phyloP scores from a whole-genome alignment of 73 alveolate genomes.

The Halteria grandinella region DNA sequence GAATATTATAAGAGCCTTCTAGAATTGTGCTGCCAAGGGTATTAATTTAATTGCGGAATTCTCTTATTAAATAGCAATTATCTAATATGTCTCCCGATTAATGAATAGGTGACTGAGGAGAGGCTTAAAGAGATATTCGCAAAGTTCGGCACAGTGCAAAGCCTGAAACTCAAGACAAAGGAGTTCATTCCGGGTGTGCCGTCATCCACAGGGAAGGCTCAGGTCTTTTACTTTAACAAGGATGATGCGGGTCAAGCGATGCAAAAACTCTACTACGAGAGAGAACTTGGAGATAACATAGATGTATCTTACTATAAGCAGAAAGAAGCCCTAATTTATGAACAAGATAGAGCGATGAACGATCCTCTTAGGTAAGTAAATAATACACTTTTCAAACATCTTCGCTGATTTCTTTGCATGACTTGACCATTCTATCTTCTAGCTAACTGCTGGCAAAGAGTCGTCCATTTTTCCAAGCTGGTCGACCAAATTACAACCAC shows the following conservation, averaged over 20 bases:
- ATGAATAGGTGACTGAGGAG: slow-evolving; percentile 46
- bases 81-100: no score
- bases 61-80: no score
- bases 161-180: slow-evolving; percentile 18
- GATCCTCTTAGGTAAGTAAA: slow-evolving; percentile 30
- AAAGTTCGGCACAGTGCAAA: slow-evolving; percentile 27
- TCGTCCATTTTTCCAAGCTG: no score
- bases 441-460: no score
- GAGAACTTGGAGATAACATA: slow-evolving; percentile 17
- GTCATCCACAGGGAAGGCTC: slow-evolving; percentile 19
- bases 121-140: slow-evolving; percentile 29
- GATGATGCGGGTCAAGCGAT: slow-evolving; percentile 19
- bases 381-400: no score
- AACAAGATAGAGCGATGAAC: slow-evolving; percentile 15
- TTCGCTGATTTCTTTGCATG: no score
- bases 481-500: no score
- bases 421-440: no score
- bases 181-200: slow-evolving; percentile 5
- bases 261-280: slow-evolving; percentile 17
- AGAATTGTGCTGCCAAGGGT: no score
- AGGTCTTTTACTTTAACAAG: slow-evolving; percentile 12
- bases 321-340: slow-evolving; percentile 30
- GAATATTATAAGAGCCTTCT: no score
- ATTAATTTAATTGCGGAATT: no score
- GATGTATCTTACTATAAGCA: slow-evolving; percentile 15